Percentiles rank a stretch among this genome's conserved stretches.
phyloP scores from a whole-genome alignment of 495 filamentous ascomycete genomes.

The Penicillium pancosmium region DNA sequence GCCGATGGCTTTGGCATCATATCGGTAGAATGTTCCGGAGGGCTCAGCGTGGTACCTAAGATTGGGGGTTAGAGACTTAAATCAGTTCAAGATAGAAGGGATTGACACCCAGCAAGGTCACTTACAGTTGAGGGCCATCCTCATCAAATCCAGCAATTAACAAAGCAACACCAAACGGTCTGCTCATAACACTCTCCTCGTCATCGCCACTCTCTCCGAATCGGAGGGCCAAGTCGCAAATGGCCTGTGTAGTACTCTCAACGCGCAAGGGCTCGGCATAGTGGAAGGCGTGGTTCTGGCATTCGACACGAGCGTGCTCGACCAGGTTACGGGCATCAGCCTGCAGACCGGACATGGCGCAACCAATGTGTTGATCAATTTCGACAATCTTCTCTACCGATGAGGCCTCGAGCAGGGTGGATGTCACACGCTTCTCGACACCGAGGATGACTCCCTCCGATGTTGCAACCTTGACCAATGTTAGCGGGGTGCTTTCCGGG shows the following conservation, averaged over 20 bases:
- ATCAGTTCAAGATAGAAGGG: neutral
- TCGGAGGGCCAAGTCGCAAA: slow-evolving; percentile 93
- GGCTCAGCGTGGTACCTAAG: slow-evolving; percentile 92
- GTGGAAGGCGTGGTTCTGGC: slow-evolving; percentile 94
- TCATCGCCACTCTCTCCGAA: slow-evolving; percentile 98
- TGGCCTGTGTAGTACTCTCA: slow-evolving; percentile 97
- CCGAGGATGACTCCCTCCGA: slow-evolving; percentile 91
- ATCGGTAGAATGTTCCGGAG: slow-evolving; percentile 96
- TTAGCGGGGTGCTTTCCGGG: slow-evolving; percentile 19
- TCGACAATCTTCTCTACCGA: slow-evolving; percentile 99
- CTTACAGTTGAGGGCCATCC: slow-evolving; percentile 89
- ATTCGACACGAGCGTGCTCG: slow-evolving; percentile 97
- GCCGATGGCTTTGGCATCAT: slow-evolving; percentile 98
- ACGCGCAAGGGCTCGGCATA: slow-evolving; percentile 92
- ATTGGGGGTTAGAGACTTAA: neutral
- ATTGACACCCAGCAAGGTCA: slow-evolving; percentile 11
- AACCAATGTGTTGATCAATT: slow-evolving; percentile 97
- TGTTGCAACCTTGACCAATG: slow-evolving; percentile 70
- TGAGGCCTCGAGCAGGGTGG: slow-evolving; percentile 91
- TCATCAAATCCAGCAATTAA: slow-evolving; percentile 97
- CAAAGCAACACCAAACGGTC: slow-evolving; percentile 95
- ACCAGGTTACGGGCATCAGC: slow-evolving; percentile 95
- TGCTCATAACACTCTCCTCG: slow-evolving; percentile 96
- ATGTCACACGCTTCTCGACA: slow-evolving; percentile 98
- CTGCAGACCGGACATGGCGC: slow-evolving; percentile 97